Conservation (phyloP, 129 eudicot genomes). For the Artemisia tridentata region DNA sequence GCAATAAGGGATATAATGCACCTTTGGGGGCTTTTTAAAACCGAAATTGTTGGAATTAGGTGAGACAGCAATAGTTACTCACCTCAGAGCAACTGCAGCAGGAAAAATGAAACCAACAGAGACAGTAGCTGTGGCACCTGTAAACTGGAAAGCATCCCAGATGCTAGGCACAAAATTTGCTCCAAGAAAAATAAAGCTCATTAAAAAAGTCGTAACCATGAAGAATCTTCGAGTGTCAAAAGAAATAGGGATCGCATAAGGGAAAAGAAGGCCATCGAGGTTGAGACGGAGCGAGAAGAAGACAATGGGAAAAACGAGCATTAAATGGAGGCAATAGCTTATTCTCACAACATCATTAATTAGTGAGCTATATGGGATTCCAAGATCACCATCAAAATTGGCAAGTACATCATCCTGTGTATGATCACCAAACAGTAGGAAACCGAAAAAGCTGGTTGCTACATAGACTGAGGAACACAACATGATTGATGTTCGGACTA, state of each 20-base stretch:
- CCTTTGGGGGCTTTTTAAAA: neutral
- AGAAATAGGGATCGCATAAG: conserved; percentile 60
- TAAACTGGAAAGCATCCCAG: conserved; percentile 96
- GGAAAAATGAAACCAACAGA: conserved; percentile 72
- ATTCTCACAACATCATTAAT: conserved; percentile 77
- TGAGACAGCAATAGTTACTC: conserved; percentile 22
- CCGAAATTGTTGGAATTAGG: neutral
- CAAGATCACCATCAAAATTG: conserved; percentile 90
- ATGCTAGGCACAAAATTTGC: conserved; percentile 92
- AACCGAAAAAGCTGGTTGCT: conserved; percentile 85
- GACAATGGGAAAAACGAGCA: conserved; percentile 89
- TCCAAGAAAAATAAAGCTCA: conserved; percentile 71
- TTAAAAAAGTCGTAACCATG: conserved; percentile 50
- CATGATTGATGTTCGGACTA: conserved; percentile 64
- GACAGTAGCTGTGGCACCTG: conserved; percentile 88
- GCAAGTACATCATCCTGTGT: conserved; percentile 88
- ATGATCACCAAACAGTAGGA: conserved; percentile 73
- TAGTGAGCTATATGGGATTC: conserved; percentile 63
- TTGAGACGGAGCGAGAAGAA: conserved; percentile 88
- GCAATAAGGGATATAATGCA: neutral
- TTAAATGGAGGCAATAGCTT: conserved; percentile 83
- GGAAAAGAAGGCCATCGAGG: conserved; percentile 75
- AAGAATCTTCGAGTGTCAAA: conserved; percentile 67
- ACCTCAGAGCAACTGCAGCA: conserved; percentile 91
- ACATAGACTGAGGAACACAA: conserved; percentile 70